These are phyloP conservation scores for Paecilomyces sp. DNA, from an alignment of 2,329 filamentous ascomycete genomes.

Conservation along the genomic window DNA sequence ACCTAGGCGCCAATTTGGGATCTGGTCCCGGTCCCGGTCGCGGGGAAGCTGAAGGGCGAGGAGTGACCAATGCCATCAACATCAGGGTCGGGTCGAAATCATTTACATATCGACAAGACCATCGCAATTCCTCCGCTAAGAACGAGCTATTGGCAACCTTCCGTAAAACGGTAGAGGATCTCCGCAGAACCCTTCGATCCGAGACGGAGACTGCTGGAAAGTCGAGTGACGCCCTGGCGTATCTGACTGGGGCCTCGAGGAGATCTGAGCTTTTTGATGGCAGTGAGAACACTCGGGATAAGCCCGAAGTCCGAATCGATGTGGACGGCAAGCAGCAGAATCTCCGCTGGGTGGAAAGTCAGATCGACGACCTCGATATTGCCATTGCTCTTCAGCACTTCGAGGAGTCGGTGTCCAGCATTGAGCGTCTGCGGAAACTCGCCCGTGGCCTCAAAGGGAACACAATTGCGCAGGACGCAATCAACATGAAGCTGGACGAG, in stretches of 20 bases:
- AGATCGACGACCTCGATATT: slow-evolving; percentile 94
- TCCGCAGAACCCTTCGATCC: slow-evolving; percentile 75
- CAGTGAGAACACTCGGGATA: slow-evolving; percentile 69
- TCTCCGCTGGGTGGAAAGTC: slow-evolving; percentile 87
- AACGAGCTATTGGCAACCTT: slow-evolving; percentile 76
- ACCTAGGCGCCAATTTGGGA: slow-evolving; percentile 57
- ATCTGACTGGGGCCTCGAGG: slow-evolving; percentile 74
- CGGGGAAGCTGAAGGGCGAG: slow-evolving; percentile 45
- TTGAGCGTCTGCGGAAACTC: slow-evolving; percentile 77
- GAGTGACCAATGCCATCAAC: slow-evolving; percentile 78
- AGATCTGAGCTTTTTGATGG: slow-evolving; percentile 75
- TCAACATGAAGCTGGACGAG: slow-evolving; percentile 84
- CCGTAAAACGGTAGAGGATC: slow-evolving; percentile 83
- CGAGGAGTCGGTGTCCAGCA: slow-evolving; percentile 71
- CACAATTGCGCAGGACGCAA: slow-evolving; percentile 79
- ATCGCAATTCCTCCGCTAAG: slow-evolving; percentile 72
- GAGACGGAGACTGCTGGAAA: slow-evolving; percentile 85
- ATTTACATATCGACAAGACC: slow-evolving; percentile 89
- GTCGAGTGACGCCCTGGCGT: slow-evolving; percentile 76
- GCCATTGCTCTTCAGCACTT: slow-evolving; percentile 87
- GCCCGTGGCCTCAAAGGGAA: slow-evolving; percentile 79
- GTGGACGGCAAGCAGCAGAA: slow-evolving; percentile 96
- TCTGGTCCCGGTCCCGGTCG: slow-evolving; percentile 27
- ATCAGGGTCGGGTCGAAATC: slow-evolving; percentile 83
- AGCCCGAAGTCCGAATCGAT: slow-evolving; percentile 71